phyloP scores from a whole-genome alignment of 192 early-diverging fungal genomes.

The Podila epigama region DNA sequence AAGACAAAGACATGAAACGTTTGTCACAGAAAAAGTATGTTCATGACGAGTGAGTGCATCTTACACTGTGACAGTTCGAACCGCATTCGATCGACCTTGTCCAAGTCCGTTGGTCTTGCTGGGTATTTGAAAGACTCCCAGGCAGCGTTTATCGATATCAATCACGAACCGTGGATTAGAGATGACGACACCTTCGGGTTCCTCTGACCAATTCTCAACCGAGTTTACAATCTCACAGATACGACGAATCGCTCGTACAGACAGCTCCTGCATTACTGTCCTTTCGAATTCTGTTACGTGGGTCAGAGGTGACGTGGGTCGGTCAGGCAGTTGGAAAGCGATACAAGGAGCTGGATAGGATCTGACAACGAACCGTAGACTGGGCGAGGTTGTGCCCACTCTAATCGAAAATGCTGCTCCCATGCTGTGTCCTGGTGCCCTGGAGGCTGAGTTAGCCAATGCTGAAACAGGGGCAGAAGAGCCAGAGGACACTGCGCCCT shows the following conservation, averaged over 20 bases:
- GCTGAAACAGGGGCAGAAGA: neutral
- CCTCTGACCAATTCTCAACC: constrained; percentile 13
- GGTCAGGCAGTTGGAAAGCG: constrained; percentile 26
- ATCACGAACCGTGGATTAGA: constrained; percentile 27
- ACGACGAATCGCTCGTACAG: constrained; percentile 14
- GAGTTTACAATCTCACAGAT: constrained; percentile 41
- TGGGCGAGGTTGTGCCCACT: constrained; percentile 13
- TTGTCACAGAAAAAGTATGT: neutral
- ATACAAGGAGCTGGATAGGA: constrained; percentile 39
- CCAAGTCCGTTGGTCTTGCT: neutral
- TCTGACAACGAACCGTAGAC: constrained; percentile 29
- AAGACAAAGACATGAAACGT: neutral
- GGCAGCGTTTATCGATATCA: constrained; percentile 43
- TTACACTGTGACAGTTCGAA: constrained; percentile 7
- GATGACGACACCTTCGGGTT: neutral
- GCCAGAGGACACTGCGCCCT: neutral
- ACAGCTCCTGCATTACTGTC: constrained; percentile 28
- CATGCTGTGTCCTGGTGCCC: constrained; percentile 21
- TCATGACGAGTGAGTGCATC: neutral
- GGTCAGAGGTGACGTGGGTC: constrained; percentile 30
- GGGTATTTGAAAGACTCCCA: constrained; percentile 31
- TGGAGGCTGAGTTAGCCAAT: neutral
- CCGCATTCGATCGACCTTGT: neutral
- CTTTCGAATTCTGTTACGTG: constrained; percentile 41
- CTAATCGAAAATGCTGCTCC: constrained; percentile 22